These are phyloP conservation scores for Cryoendolithus antarcticus DNA, from an alignment of 2,329 filamentous ascomycete species.

Conservation along the genomic window DNA sequence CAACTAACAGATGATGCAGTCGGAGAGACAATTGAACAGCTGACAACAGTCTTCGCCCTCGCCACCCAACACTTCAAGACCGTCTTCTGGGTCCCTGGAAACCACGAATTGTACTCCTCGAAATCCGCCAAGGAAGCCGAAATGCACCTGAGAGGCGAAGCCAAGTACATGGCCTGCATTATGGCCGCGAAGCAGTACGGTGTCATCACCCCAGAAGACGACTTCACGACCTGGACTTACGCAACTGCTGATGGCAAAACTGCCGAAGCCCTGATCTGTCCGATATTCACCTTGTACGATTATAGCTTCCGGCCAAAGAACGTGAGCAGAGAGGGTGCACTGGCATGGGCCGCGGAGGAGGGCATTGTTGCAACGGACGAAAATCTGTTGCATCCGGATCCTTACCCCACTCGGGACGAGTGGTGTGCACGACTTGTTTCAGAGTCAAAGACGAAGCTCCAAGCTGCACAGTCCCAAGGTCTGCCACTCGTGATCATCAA, in stretches of 20 bases:
- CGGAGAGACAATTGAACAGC: conserved; percentile 21
- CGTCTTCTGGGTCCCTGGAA: conserved; percentile 46
- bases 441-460: conserved; percentile 30
- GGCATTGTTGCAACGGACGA: conserved; percentile 36
- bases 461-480: conserved; percentile 17
- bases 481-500: conserved; percentile 31
- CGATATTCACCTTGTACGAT: conserved; percentile 48
- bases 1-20: conserved; percentile 15
- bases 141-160: conserved; percentile 33
- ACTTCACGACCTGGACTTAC: conserved; percentile 37
- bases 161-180: conserved; percentile 44
- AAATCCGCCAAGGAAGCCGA: conserved; percentile 25
- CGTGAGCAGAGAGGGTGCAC: conserved; percentile 35
- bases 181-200: conserved; percentile 40
- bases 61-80: conserved; percentile 31
- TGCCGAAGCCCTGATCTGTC: conserved; percentile 38
- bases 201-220: conserved; percentile 45
- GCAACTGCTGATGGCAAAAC: conserved; percentile 28
- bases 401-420: conserved; percentile 30
- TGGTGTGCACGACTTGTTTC: conserved; percentile 33
- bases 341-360: conserved; percentile 34
- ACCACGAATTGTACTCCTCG: conserved; percentile 47
- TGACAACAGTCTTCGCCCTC: conserved; percentile 27
- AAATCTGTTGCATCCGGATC: conserved; percentile 33
- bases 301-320: conserved; percentile 44